Evolutionary conservation across 768 basidiomycete species (phyloP), one percentile per base, ranked within the genome.

Genomic region (Aureoboletus auriporus): DNA sequence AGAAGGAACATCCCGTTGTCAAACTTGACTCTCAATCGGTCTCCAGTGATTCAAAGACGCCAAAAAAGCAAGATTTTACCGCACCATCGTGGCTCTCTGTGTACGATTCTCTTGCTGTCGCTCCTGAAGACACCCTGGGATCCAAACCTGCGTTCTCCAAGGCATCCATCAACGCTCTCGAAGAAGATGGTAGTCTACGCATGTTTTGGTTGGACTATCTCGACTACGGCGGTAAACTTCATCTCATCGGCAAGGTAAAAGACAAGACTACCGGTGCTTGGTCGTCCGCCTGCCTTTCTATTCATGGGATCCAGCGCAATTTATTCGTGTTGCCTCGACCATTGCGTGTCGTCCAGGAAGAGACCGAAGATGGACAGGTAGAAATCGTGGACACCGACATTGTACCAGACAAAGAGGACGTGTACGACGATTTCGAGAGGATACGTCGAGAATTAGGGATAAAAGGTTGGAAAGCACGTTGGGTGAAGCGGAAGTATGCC

Each of bases 121-220:
- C 77, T 11, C 66, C 77, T 5, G 75, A 82, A 26, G 88, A 89
- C 17, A 70, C 75, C 1, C 67, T 87, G 26, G 86, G 84, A 17
- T 63, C 63, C 40, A 57, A 67, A 23, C 56, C 63, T 6, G 12
- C 73, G 71, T 23, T 66, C 3, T 76, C 42, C 51, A 74, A 42
- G 61, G 60, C 62, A 62, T 67, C 74, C 17, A 55, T 82, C 7
- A 77, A 78, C 36, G 85, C 84, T 0, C 75, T 93, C 2, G 91
- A 97, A 60, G 70, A 79, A 5, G 92, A 96, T 54, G 93, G 91
- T 2, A 87, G 83, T 4, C 70, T 98, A 12, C 79, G 79, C 26
- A 93, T 99, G 74, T 99, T 86, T 73, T 99, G 96, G 96, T 74
- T 97, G 17, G 96, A 99, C 62, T 92, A 92, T 60, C 80, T 94